Evolutionary conservation across 495 filamentous ascomycete genomes (phyloP).

Genomic region (Xylaria cubensis): DNA sequence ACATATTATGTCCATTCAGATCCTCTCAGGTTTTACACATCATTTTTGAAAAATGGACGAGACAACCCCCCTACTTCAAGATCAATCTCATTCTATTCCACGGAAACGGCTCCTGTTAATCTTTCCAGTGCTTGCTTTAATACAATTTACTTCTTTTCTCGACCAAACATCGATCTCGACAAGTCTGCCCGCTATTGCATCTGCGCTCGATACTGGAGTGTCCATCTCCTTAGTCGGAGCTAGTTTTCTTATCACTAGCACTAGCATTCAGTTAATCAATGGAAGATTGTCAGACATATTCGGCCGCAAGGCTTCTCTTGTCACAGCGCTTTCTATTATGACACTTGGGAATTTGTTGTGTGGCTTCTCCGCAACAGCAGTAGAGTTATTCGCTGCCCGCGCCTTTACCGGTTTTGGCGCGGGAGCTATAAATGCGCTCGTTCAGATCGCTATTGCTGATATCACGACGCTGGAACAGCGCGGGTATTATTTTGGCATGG

Average conservation of each 20-base stretch:
- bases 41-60: not conserved
- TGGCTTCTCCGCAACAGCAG: not conserved
- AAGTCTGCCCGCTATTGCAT: constrained; percentile 64
- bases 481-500: constrained; percentile 37
- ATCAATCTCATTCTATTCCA: constrained; percentile 28
- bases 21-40: not conserved
- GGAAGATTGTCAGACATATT: constrained; percentile 50
- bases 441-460: constrained; percentile 44
- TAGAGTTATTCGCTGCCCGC: not conserved
- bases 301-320: constrained; percentile 48
- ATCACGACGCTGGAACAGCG: constrained; percentile 44
- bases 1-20: not conserved
- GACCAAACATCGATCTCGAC: constrained; percentile 70
- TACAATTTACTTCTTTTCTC: constrained; percentile 63
- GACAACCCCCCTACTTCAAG: not conserved
- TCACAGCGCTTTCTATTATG: constrained; percentile 40
- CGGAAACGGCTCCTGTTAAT: constrained; percentile 61
- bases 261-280: constrained; percentile 54
- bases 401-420: constrained; percentile 74
- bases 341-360: constrained; percentile 35
- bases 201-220: constrained; percentile 57
- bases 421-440: constrained; percentile 59
- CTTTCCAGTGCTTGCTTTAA: constrained; percentile 60
- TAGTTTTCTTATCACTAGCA: constrained; percentile 68
- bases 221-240: constrained; percentile 69